A percentile compares a stretch with the other conserved stretches of the same genome.
Evolutionary conservation across 345 rosid species (phyloP).

Genomic region (Pugionium dolabratum): DNA sequence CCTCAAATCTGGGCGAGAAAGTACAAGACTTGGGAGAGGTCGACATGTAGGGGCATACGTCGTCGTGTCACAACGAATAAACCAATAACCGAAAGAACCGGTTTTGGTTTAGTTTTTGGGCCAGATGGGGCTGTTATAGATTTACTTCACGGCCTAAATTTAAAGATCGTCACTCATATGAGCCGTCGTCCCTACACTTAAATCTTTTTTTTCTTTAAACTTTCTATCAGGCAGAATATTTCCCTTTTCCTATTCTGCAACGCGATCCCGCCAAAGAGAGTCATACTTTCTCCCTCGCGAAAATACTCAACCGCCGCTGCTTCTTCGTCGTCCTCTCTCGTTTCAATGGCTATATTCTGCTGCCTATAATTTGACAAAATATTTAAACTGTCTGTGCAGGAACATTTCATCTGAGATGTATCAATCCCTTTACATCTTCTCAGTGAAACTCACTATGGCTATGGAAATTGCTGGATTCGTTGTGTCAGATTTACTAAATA

Average conservation of each 20-base stretch:
- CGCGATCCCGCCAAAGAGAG: slow-evolving; percentile 43
- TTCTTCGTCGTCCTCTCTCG: slow-evolving; percentile 16
- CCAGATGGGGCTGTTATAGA: not conserved
- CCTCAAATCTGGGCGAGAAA: slow-evolving; percentile 38
- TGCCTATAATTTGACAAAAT: slow-evolving; percentile 4
- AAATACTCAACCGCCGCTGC: slow-evolving; percentile 16
- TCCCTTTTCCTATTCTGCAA: slow-evolving; percentile 29
- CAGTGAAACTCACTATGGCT: slow-evolving; percentile 74
- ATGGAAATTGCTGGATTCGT: slow-evolving; percentile 81
- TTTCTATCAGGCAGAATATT: slow-evolving; percentile 1
- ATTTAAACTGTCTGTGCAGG: slow-evolving; percentile 43
- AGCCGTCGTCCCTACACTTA: slow-evolving; percentile 3
- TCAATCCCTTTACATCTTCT: slow-evolving; percentile 58
- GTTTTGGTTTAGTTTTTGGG: not conserved
- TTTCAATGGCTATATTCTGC: not conserved
- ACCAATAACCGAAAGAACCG: not conserved
- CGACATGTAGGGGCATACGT: slow-evolving; percentile 24
- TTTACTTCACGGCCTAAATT: slow-evolving; percentile 14
- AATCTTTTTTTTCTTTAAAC: no score
- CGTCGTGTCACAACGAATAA: slow-evolving; percentile 20
- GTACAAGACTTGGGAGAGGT: slow-evolving; percentile 7
- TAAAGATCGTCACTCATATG: not conserved
- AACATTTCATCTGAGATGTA: slow-evolving; percentile 53
- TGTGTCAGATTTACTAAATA: slow-evolving; percentile 50
- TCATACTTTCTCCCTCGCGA: slow-evolving; percentile 9